Percentiles rank a stretch among this genome's conserved stretches.
Evolutionary conservation across 164 flowering plant species (phyloP).

Genomic region (Tinospora cordifolia): DNA sequence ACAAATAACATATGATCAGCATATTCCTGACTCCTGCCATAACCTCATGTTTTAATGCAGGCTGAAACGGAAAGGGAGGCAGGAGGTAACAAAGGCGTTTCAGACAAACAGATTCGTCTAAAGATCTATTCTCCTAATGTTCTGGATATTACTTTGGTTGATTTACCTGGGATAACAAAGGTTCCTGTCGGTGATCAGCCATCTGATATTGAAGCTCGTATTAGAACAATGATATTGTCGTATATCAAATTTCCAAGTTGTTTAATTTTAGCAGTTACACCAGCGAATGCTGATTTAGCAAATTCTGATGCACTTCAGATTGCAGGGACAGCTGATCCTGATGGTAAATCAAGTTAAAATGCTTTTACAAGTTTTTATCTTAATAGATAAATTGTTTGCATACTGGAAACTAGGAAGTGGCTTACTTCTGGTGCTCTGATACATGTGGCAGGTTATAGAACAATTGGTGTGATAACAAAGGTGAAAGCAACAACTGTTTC

Average conservation of each 20-base stretch:
- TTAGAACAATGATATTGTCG: constrained; percentile 38
- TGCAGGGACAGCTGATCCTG: constrained; percentile 37
- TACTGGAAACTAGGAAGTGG: neutral
- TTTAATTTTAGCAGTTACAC: constrained; percentile 36
- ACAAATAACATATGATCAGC: neutral
- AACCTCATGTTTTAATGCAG: constrained; percentile 15
- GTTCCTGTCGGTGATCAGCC: constrained; percentile 42
- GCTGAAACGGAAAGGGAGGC: constrained; percentile 35
- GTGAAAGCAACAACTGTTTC: constrained; percentile 11
- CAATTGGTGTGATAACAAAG: constrained; percentile 37
- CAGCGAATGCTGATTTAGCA: constrained; percentile 36
- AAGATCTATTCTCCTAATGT: constrained; percentile 36
- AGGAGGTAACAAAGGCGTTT: constrained; percentile 36
- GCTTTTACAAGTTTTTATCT: constrained; percentile 8
- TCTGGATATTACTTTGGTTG: constrained; percentile 36
- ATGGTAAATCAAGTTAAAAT: constrained; percentile 21
- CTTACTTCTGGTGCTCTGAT: neutral
- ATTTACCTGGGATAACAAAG: constrained; percentile 39
- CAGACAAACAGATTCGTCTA: constrained; percentile 36
- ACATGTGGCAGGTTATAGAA: constrained; percentile 29
- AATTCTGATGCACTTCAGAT: constrained; percentile 42
- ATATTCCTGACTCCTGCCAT: neutral
- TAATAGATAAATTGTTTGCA: neutral
- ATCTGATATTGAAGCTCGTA: constrained; percentile 31
- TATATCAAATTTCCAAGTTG: constrained; percentile 35